Evolutionary conservation across 2,329 filamentous ascomycete species (phyloP).

Genomic region (Colletotrichum sp.): DNA sequence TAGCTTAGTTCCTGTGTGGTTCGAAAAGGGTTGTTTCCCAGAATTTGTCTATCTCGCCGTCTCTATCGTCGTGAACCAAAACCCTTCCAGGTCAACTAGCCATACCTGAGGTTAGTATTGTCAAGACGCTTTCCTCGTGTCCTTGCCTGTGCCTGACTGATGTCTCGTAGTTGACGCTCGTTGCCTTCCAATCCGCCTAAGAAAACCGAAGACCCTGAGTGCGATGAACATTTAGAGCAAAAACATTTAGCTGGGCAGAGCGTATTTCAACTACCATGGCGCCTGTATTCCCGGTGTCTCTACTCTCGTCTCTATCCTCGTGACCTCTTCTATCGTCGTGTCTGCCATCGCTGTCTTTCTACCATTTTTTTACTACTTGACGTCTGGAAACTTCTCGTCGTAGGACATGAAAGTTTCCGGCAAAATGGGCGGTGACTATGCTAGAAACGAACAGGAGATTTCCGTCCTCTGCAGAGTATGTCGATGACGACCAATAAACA

Average conservation of each 20-base stretch:
- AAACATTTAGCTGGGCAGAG: background rate
- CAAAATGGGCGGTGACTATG: background rate
- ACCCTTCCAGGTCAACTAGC: background rate
- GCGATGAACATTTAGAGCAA: background rate
- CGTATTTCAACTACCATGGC: background rate
- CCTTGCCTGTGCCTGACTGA: background rate
- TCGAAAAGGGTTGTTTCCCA: constrained; percentile 15
- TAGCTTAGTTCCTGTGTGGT: constrained; percentile 18
- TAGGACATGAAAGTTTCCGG: background rate
- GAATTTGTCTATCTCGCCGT: background rate
- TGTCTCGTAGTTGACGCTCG: background rate
- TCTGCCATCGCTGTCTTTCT: background rate
- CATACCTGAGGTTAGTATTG: too few relatives aligned
- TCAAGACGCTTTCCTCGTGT: background rate
- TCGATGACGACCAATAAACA: background rate
- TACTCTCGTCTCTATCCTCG: background rate
- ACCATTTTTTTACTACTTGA: background rate
- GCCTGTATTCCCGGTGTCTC: background rate
- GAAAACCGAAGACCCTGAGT: background rate
- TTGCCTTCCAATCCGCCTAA: background rate
- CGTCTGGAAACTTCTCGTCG: background rate
- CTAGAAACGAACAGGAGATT: background rate
- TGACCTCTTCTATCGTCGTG: background rate
- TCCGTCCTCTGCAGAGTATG: background rate
- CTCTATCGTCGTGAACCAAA: background rate